Evolutionary conservation across 2,329 filamentous ascomycete species (phyloP), one percentile per base, ranked within the genome.

Genomic region (Fusarium mundagurra): DNA sequence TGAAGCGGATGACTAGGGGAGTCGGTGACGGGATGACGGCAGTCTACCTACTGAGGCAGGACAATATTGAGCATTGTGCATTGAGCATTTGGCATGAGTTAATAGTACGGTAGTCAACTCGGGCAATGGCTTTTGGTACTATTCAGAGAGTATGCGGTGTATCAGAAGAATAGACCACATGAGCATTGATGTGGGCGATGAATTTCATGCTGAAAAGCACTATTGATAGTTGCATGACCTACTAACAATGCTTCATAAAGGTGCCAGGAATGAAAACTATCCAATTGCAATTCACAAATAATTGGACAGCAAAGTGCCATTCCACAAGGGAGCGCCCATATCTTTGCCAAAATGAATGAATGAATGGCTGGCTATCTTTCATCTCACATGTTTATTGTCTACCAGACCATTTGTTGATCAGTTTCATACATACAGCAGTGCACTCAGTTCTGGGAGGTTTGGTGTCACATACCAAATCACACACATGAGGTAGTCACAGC

Each of bases 21-120:
- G 68, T 67, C 54, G 53, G 68, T 70, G 68, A 74, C 69, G 72
- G 72, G 64, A 74, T 74, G 71, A 74, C 67, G 55, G 61, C n/a
- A 59, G 33, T 31, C 45, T 31, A 61, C 11, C 38, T 36, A 61
- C 14, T 39, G 38, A 57, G 31, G 27, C 20, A 44, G 29, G 39
- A 34, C 59, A 55, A 51, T 22, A 51, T 39, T 31, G 27, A 22
- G 31, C 24, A 24, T 58, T 31, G 38, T 27, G 54, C 48, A 45
- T 29, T 34, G 20, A 20, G 29, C 29, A 44, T 57, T 36, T 33
- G 29, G 27, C 29, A 45, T 31, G 41, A 59, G 33, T 24, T 34
- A 39, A 18, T 33, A 36, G 55, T 33, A 48, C 11, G 31, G 41
- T 24, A 44, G 16, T 24, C 55, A 38, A 20, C 27, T 60, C 22